Conservation (phyloP, 2,329 filamentous ascomycete species). For the Pseudonectria foliicola region DNA sequence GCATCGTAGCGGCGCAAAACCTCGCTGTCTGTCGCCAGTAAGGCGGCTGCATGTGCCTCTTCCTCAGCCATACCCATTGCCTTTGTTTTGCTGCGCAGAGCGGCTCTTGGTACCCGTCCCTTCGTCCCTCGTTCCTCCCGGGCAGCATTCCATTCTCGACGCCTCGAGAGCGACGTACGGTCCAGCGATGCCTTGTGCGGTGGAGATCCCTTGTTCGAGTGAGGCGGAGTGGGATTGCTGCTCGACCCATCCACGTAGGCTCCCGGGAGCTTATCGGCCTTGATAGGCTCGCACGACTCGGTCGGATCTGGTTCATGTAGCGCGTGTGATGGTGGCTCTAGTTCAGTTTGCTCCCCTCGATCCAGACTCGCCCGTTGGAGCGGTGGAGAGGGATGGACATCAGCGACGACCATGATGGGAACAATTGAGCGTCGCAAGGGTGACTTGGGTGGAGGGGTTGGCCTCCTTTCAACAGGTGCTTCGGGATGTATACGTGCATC, state of each 20-base stretch:
- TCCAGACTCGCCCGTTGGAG: conserved; percentile 3
- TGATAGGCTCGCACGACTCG: not conserved
- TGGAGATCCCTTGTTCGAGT: conserved; percentile 23
- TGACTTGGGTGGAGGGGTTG: conserved; percentile 10
- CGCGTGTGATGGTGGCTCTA: no score
- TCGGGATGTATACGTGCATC: no score
- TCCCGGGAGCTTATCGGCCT: not conserved
- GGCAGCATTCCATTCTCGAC: conserved; percentile 27
- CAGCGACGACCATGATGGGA: conserved; percentile 33
- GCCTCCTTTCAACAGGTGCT: conserved; percentile 3
- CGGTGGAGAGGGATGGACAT: conserved; percentile 22
- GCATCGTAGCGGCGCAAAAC: conserved; percentile 32
- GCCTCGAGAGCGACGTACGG: conserved; percentile 25
- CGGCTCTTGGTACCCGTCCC: conserved; percentile 12
- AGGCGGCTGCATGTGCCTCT: conserved; percentile 16
- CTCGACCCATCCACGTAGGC: conserved; percentile 11
- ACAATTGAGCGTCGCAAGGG: conserved; percentile 21
- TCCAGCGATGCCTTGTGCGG: conserved; percentile 17
- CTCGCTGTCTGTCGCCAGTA: conserved; percentile 24
- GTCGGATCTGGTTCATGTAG: not conserved
- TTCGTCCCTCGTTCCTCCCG: conserved; percentile 21
- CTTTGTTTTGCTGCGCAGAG: conserved; percentile 15
- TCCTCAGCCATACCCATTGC: conserved; percentile 15
- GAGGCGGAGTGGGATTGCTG: conserved; percentile 24
- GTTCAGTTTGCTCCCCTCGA: not conserved